Evolutionary conservation across 495 filamentous ascomycete species (phyloP).

Genomic region (Penicillium coprophilum): DNA sequence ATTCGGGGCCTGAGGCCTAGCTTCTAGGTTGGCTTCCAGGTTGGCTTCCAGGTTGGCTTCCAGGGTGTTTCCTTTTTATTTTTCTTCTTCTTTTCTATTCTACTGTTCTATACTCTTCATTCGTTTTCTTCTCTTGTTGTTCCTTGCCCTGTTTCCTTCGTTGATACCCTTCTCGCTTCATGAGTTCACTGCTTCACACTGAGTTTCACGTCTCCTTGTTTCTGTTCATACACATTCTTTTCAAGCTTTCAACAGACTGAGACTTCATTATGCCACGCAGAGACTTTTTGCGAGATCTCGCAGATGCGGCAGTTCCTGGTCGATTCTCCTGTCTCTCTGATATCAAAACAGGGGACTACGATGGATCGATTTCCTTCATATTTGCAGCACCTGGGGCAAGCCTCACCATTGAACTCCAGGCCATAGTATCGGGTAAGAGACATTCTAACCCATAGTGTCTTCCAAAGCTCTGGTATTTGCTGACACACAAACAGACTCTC

Average conservation of each 20-base stretch:
- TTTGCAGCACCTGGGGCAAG: slow-evolving; percentile 33
- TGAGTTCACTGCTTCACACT: neutral
- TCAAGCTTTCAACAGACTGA: neutral
- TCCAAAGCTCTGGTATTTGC: slow-evolving; percentile 5
- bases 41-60: neutral
- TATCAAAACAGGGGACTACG: slow-evolving; percentile 57
- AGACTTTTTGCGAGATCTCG: slow-evolving; percentile 54
- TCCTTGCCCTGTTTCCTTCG: neutral
- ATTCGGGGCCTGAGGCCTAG: neutral
- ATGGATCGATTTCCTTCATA: slow-evolving; percentile 61
- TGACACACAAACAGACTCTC: slow-evolving; percentile 45
- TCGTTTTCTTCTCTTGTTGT: neutral
- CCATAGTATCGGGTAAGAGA: slow-evolving; percentile 51
- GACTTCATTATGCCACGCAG: slow-evolving; percentile 52
- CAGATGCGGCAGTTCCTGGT: slow-evolving; percentile 33
- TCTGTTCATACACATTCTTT: neutral
- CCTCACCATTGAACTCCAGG: slow-evolving; percentile 48
- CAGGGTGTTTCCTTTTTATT: too few species aligned
- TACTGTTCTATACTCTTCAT: neutral
- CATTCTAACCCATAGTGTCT: slow-evolving; percentile 16
- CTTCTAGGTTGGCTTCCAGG: neutral
- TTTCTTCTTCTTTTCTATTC: neutral
- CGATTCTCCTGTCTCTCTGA: slow-evolving; percentile 40
- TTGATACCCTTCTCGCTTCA: neutral
- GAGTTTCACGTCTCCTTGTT: neutral